These are phyloP conservation scores for Carex arenaria DNA, from an alignment of 202 grass and related monocot species.

Conservation along the genomic window DNA sequence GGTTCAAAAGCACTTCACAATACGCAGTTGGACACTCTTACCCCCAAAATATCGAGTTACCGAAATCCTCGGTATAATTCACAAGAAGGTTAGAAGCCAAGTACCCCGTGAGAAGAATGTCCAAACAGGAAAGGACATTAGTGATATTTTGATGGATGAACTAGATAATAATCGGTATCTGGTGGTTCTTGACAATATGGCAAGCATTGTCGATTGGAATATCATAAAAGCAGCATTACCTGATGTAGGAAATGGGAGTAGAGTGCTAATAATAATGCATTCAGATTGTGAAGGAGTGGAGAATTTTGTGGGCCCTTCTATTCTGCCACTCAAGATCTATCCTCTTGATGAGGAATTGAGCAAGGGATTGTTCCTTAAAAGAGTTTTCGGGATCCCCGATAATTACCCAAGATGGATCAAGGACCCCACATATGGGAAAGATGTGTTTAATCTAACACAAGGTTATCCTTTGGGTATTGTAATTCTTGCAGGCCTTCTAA, in stretches of 20 bases:
- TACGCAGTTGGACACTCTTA: conserved; percentile 42
- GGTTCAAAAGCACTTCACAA: conserved; percentile 50
- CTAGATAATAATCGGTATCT: conserved; percentile 34
- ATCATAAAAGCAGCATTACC: conserved; percentile 40
- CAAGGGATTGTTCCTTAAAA: conserved; percentile 41
- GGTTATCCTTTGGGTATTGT: conserved; percentile 53
- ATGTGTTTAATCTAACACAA: conserved; percentile 50
- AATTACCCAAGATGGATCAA: conserved; percentile 27
- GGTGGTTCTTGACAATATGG: conserved; percentile 38
- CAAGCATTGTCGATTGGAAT: conserved; percentile 41
- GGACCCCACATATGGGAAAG: conserved; percentile 37
- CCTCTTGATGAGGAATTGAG: conserved; percentile 39
- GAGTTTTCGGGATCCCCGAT: conserved; percentile 38
- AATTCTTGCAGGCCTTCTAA: conserved; percentile 47
- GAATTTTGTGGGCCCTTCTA: neutral
- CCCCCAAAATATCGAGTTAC: conserved; percentile 39
- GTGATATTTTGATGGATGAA: conserved; percentile 28
- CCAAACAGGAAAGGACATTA: conserved; percentile 27
- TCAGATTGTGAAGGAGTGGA: conserved; percentile 23
- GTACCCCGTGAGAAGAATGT: neutral
- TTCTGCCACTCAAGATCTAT: conserved; percentile 1
- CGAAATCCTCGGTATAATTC: conserved; percentile 43
- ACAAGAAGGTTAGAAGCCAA: conserved; percentile 24
- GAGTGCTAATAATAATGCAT: conserved; percentile 42
- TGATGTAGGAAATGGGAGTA: conserved; percentile 43